Conservation (phyloP, 2,329 filamentous ascomycete genomes). For the Cercospora sesami region DNA sequence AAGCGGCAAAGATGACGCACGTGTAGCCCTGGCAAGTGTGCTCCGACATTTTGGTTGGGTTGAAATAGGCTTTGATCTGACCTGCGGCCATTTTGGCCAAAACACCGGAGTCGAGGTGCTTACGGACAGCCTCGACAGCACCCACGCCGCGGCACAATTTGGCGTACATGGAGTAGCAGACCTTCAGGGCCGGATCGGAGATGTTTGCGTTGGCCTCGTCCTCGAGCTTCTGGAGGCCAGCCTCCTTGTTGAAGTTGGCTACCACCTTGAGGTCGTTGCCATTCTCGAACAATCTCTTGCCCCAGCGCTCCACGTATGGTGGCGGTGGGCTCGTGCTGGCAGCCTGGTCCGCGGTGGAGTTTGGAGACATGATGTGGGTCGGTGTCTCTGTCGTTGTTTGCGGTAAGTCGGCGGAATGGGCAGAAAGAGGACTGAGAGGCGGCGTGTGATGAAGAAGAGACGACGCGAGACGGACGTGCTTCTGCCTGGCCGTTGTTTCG, state of each 20-base stretch:
- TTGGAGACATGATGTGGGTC: not conserved
- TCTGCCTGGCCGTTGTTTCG: not conserved
- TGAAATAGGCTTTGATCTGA: slow-evolving; percentile 18
- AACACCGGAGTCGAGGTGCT: slow-evolving; percentile 19
- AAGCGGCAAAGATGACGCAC: not conserved
- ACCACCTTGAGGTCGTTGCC: not conserved
- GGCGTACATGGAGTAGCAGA: not conserved
- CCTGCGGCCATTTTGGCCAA: slow-evolving; percentile 15
- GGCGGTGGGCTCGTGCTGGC: not conserved
- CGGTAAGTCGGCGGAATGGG: not conserved
- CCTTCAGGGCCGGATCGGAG: not conserved
- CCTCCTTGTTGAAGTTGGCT: not conserved
- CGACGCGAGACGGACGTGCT: not conserved
- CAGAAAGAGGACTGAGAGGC: not conserved
- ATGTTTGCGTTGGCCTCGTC: not conserved
- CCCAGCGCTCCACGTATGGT: not conserved
- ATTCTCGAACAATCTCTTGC: not conserved
- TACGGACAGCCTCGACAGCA: slow-evolving; percentile 6
- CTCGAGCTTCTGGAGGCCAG: not conserved
- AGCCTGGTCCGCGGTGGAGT: not conserved
- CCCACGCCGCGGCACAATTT: not conserved
- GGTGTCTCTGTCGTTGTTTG: not conserved
- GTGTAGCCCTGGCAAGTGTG: slow-evolving; percentile 8
- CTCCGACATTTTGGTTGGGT: slow-evolving; percentile 12
- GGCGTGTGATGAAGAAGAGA: not conserved